phyloP scores from a whole-genome alignment of 306 rosid species.

The Casuarina glauca region DNA sequence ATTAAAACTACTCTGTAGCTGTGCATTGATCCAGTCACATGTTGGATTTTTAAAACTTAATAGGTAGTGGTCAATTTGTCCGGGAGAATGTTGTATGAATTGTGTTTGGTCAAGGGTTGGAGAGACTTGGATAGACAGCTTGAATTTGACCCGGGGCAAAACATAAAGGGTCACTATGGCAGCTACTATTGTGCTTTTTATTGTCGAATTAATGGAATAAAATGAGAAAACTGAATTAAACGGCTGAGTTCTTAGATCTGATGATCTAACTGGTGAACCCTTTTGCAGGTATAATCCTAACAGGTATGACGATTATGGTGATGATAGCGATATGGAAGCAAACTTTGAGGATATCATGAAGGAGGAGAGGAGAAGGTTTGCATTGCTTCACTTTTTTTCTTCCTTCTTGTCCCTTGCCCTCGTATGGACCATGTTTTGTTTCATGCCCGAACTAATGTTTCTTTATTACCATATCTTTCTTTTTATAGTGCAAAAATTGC shows the following conservation, averaged over 20 bases:
- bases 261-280: not conserved
- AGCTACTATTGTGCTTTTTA: not conserved
- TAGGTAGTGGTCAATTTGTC: not conserved
- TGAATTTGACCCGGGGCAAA: not conserved
- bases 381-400: constrained; percentile 2
- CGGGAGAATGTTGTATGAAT: not conserved
- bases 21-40: not conserved
- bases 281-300: constrained; percentile 65
- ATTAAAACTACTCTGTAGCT: not conserved
- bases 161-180: not conserved
- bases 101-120: not conserved
- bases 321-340: constrained; percentile 76
- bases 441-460: not conserved
- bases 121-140: not conserved
- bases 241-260: not conserved
- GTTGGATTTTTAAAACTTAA: not conserved
- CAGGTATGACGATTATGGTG: constrained; percentile 50
- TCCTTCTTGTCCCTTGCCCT: not conserved
- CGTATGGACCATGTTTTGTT: not conserved
- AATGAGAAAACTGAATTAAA: not conserved
- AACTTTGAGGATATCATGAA: constrained; percentile 65
- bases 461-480: not conserved
- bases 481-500: constrained; percentile 51
- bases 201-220: not conserved
- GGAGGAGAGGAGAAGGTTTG: constrained; percentile 79